Percentiles rank a stretch among this genome's conserved stretches.
phyloP scores from a whole-genome alignment of 2,329 filamentous ascomycete genomes.

The Aaosphaeria pasadenensis region DNA sequence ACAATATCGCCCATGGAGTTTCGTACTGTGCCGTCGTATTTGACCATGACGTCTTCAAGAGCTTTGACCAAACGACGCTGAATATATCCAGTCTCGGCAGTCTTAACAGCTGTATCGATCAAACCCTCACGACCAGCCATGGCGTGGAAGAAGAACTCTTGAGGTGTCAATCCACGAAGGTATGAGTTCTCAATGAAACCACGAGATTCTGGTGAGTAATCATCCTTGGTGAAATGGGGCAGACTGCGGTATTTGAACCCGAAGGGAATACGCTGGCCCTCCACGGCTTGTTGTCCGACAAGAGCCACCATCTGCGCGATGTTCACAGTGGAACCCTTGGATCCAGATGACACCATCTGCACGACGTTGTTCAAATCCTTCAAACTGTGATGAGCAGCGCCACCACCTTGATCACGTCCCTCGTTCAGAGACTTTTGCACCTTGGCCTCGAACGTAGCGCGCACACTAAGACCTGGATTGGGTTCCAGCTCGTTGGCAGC shows the following conservation, averaged over 20 bases:
- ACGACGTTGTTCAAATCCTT: conserved; percentile 97
- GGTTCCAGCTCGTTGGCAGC: conserved; percentile 86
- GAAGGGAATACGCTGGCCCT: conserved; percentile 98
- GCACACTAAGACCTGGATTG: conserved; percentile 96
- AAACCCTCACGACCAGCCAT: conserved; percentile 99
- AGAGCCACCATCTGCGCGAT: conserved; percentile 99
- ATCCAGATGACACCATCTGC: conserved; percentile 93
- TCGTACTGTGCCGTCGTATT: conserved; percentile 94
- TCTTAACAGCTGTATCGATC: conserved; percentile 99
- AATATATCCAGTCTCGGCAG: conserved; percentile 97
- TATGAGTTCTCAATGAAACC: conserved; percentile 99
- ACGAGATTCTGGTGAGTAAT: conserved; percentile 94
- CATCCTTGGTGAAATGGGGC: conserved; percentile 98
- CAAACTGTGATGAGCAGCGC: conserved; percentile 82
- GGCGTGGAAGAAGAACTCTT: conserved; percentile 99
- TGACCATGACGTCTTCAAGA: conserved; percentile 93
- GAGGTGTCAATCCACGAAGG: conserved; percentile 87
- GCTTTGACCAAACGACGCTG: conserved; percentile 98
- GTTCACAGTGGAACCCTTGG: conserved; percentile 98
- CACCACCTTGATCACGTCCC: conserved; percentile 95
- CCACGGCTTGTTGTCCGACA: conserved; percentile 96
- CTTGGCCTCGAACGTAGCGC: conserved; percentile 97
- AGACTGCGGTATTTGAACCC: conserved; percentile 98
- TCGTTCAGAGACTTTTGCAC: conserved; percentile 92
- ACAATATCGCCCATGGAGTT: conserved; percentile 96